Conservation (phyloP, 2,329 filamentous ascomycete genomes). For the Fusarium heterosporum region DNA sequence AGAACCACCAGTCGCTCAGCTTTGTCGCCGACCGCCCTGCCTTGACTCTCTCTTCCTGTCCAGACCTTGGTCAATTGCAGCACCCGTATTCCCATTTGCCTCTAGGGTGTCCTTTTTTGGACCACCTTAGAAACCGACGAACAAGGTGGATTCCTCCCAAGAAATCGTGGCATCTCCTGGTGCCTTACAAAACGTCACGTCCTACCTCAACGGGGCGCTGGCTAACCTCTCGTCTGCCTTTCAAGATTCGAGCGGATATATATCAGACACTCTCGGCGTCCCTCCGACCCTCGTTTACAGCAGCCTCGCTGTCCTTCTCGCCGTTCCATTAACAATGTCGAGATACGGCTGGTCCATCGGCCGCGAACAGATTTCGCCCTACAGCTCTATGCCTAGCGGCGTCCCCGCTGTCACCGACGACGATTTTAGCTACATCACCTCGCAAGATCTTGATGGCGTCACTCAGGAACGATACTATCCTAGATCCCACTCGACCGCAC, state of each 20-base stretch:
- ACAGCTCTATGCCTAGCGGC: slow-evolving; percentile 59
- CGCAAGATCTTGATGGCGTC: slow-evolving; percentile 71
- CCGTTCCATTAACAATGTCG: slow-evolving; percentile 65
- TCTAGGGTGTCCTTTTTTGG: slow-evolving; percentile 53
- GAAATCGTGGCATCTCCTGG: slow-evolving; percentile 70
- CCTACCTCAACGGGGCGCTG: slow-evolving; percentile 67
- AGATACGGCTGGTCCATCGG: slow-evolving; percentile 63
- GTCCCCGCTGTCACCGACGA: slow-evolving; percentile 76
- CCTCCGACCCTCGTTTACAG: slow-evolving; percentile 63
- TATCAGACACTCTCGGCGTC: slow-evolving; percentile 63
- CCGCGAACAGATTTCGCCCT: slow-evolving; percentile 64
- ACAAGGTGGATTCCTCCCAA: slow-evolving; percentile 72
- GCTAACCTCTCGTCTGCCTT: slow-evolving; percentile 61
- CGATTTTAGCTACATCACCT: slow-evolving; percentile 87
- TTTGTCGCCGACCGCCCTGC: slow-evolving; percentile 41
- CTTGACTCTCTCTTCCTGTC: slow-evolving; percentile 35
- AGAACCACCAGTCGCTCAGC: slow-evolving; percentile 42
- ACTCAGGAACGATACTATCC: slow-evolving; percentile 57
- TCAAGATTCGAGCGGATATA: slow-evolving; percentile 63
- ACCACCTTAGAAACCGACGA: slow-evolving; percentile 54
- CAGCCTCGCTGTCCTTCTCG: slow-evolving; percentile 62
- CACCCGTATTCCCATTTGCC: slow-evolving; percentile 39
- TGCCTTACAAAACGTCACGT: slow-evolving; percentile 71
- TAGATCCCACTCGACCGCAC: slow-evolving; percentile 50
- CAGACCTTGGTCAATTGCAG: slow-evolving; percentile 37